Base-by-base conservation (phyloP, 257 asterid species). In the Datura wrightii region DNA sequence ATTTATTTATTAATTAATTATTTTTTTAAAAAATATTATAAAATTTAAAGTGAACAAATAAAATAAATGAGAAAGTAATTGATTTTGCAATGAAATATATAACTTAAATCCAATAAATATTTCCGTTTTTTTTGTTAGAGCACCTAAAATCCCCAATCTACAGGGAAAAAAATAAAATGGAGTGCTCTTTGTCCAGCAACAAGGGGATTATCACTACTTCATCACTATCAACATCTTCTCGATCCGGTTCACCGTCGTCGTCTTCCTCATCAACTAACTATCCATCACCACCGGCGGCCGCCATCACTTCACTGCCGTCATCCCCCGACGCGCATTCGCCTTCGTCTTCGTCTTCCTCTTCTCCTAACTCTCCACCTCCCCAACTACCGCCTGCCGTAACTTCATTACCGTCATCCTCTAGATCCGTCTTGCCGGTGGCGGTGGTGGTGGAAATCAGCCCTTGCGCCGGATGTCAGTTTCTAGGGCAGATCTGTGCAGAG, bases 401-500 rank as follows among this genome's bases (percentile, higher is more conserved):
- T 3, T 18, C 63, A 16, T 18, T 56, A 0, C 66, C 66, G 10
- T 8, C 66, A 59, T n/a, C 66, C 36, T 59, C 66, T 0, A 5
- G 65, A 10, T 16, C 0, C 13, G 36, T 59, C 0, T 59, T 59
- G 31, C 0, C 66, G 2, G 86, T 83, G 2, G 50, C 52, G 63
- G 66, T 86, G 50, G 60, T 87, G 44, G 60, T 87, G 41, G 92
- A 85, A 16, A 83, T 90, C 58, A 93, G 91, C 83, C 94, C 95
- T 58, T 94, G 97, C 18, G 97, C 92, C 18, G 93, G 97, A 44
- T 91, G 97, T 84, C 90, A 90, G 88, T 87, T 92, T 48, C 48
- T 94, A 6, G 85, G 96, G 18, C 83, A 93, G 63, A 86, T 93
- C 55, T 94, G 97, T 58, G 90, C 90, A 34, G 93, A 92, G 1